phyloP scores from a whole-genome alignment of 257 asterid genomes.

The Solanum piurae region DNA sequence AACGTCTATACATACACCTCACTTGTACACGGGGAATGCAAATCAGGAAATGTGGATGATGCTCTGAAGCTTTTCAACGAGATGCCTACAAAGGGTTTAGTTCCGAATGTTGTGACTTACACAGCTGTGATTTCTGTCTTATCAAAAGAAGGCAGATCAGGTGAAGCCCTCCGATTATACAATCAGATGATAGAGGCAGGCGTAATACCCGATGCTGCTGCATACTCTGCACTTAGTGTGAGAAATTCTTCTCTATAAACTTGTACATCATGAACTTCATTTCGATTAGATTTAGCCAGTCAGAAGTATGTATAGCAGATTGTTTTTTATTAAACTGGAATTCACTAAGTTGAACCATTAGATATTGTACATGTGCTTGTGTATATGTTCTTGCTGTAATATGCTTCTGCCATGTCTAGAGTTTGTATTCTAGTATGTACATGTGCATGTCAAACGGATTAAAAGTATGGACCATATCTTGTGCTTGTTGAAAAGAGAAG shows the following conservation, averaged over 20 bases:
- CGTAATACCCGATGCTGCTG: constrained; percentile 49
- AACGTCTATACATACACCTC: constrained; percentile 71
- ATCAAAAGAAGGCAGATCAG: constrained; percentile 57
- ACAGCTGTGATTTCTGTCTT: constrained; percentile 55
- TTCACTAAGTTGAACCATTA: neutral
- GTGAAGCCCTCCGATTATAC: constrained; percentile 64
- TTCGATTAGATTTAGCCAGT: neutral
- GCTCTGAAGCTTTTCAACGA: constrained; percentile 55
- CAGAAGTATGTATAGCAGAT: neutral
- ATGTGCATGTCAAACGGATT: neutral
- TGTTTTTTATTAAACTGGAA: neutral
- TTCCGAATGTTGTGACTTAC: constrained; percentile 37
- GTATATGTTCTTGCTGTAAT: neutral
- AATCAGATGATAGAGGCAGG: constrained; percentile 74
- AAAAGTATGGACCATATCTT: neutral
- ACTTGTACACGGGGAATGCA: constrained; percentile 62
- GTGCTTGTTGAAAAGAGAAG: neutral
- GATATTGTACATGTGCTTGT: neutral
- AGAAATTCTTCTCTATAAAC: neutral
- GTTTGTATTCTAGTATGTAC: neutral
- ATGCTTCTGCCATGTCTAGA: neutral
- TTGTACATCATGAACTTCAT: neutral
- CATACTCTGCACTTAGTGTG: constrained; percentile 42
- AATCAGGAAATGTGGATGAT: constrained; percentile 44
- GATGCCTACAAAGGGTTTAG: constrained; percentile 39